These are phyloP conservation scores for Thelonectria blattea DNA, from an alignment of 2,329 filamentous ascomycete species.

Conservation along the genomic window DNA sequence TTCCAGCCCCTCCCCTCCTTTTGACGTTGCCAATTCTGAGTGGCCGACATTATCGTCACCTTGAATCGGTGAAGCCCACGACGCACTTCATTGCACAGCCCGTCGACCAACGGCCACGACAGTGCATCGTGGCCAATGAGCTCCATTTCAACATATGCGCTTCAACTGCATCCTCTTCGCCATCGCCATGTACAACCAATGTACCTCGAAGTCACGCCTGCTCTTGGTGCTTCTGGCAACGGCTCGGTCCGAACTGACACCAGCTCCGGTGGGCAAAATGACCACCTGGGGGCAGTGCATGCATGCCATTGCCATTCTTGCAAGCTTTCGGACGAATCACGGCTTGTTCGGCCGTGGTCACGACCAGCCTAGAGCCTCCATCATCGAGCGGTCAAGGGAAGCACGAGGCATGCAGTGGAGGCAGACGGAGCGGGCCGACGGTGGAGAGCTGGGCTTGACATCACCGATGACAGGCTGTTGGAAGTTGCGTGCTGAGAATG, in stretches of 20 bases:
- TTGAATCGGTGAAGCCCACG: constrained; percentile 13
- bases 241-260: constrained; percentile 7
- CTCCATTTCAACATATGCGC: not conserved
- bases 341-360: not conserved
- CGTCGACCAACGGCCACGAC: constrained; percentile 6
- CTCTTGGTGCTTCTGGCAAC: not conserved
- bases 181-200: constrained; percentile 3
- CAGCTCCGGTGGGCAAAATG: constrained; percentile 8
- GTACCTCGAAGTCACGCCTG: constrained; percentile 7
- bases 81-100: constrained; percentile 5
- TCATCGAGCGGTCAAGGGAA: constrained; percentile 1
- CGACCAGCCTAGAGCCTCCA: constrained; percentile 3
- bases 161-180: not conserved
- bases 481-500: not conserved
- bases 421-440: not conserved
- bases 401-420: constrained; percentile 20
- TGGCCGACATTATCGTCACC: constrained; percentile 1
- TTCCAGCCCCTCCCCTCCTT: constrained; percentile 13
- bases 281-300: constrained; percentile 11
- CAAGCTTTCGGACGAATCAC: constrained; percentile 6
- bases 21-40: not conserved
- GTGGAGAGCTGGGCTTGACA: constrained; percentile 1
- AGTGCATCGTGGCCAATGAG: constrained; percentile 3
- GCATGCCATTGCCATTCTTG: constrained; percentile 13
- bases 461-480: constrained; percentile 1